Evolutionary conservation across 805 yeast species (phyloP).

Genomic region (Metschnikowia picachoensis): DNA sequence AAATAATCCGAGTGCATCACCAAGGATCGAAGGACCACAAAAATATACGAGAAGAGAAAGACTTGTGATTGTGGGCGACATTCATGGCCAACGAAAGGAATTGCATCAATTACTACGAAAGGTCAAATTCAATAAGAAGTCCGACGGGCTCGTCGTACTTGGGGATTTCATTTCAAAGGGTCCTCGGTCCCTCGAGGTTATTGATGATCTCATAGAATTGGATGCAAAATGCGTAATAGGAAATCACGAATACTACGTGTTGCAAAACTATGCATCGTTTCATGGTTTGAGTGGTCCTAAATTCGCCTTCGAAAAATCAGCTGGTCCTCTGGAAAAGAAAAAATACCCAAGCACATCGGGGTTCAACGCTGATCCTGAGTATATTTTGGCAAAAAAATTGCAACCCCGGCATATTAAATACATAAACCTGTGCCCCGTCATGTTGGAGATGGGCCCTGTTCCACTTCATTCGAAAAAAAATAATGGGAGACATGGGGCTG

Average conservation of each 20-base stretch:
- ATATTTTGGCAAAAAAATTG: conserved; percentile 47
- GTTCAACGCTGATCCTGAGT: conserved; percentile 37
- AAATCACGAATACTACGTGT: conserved; percentile 76
- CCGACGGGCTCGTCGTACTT: conserved; percentile 61
- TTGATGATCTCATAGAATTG: conserved; percentile 52
- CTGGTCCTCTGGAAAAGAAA: background rate
- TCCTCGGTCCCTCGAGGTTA: conserved; percentile 62
- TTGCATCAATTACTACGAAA: conserved; percentile 51
- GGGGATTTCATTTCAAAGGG: conserved; percentile 92
- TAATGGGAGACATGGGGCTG: conserved; percentile 25
- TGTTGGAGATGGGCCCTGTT: conserved; percentile 58
- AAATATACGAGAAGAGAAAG: conserved; percentile 30
- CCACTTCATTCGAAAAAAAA: conserved; percentile 36
- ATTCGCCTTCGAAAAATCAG: conserved; percentile 13
- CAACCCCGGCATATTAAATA: conserved; percentile 59
- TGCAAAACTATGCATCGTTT: conserved; percentile 59
- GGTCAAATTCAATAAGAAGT: conserved; percentile 40
- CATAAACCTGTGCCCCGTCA: conserved; percentile 60
- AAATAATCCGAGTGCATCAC: too few species aligned
- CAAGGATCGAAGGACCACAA: too few species aligned
- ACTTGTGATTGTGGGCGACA: conserved; percentile 75
- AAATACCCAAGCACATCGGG: conserved; percentile 1
- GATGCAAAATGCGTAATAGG: conserved; percentile 76
- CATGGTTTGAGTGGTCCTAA: conserved; percentile 45
- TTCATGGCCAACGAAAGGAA: conserved; percentile 72